Evolutionary conservation across 2,329 filamentous ascomycete species (phyloP).

Genomic region (Diaporthe sp.): DNA sequence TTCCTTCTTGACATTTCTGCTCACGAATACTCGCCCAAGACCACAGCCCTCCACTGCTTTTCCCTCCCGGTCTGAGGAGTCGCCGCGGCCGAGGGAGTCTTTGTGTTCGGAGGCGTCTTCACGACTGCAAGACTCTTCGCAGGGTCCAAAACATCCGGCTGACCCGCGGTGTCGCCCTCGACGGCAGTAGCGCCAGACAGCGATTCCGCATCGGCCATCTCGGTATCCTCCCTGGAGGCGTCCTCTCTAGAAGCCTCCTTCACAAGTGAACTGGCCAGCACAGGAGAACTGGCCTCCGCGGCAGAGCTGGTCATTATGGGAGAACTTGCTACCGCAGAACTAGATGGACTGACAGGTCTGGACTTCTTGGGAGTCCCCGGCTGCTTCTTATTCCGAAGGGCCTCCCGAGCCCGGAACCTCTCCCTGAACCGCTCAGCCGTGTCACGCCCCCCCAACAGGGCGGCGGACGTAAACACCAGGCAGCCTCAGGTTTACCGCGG

Average conservation of each 20-base stretch:
- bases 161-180: too few species aligned
- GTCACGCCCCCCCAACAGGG: too few species aligned
- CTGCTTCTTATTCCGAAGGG: too few species aligned
- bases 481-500: too few species aligned
- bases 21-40: background rate
- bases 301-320: background rate
- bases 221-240: background rate
- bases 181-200: conserved; percentile 15
- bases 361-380: background rate
- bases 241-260: too few species aligned
- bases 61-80: background rate
- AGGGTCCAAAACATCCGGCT: too few species aligned
- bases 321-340: background rate
- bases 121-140: background rate
- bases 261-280: background rate
- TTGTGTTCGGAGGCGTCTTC: background rate
- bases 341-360: background rate
- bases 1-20: too few species aligned
- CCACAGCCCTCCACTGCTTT: too few species aligned
- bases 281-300: too few species aligned
- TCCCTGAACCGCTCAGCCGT: conserved; percentile 20
- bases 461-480: too few species aligned
- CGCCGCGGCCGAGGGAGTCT: background rate
- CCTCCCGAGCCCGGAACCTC: background rate
- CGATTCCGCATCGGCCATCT: conserved; percentile 18